These are phyloP conservation scores for Microcera coccophila DNA, from an alignment of 2,329 filamentous ascomycete species.

Conservation along the genomic window DNA sequence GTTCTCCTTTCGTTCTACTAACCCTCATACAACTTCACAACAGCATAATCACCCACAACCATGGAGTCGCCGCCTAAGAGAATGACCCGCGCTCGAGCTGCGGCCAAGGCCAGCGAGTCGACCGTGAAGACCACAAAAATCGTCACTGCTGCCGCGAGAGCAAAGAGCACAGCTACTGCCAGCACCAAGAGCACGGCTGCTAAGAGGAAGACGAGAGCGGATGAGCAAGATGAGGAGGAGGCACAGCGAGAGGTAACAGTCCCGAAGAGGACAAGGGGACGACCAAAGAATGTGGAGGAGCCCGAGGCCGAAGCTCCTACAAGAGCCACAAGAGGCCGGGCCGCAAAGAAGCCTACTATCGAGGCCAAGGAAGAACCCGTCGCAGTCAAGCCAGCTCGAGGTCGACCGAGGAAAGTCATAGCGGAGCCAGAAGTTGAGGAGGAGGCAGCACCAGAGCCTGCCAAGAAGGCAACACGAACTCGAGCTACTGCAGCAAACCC, in stretches of 20 bases:
- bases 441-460: conserved; percentile 26
- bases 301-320: conserved; percentile 20
- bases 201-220: conserved; percentile 50
- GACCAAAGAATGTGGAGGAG: conserved; percentile 40
- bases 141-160: conserved; percentile 47
- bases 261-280: conserved; percentile 40
- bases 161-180: conserved; percentile 38
- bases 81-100: conserved; percentile 50
- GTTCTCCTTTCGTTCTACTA: conserved; percentile 22
- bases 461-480: conserved; percentile 31
- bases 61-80: conserved; percentile 61
- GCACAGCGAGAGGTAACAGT: conserved; percentile 28
- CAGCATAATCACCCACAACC: conserved; percentile 21
- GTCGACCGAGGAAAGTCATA: conserved; percentile 41
- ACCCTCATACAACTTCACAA: conserved; percentile 14
- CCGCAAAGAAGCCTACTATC: conserved; percentile 21
- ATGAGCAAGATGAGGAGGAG: conserved; percentile 48
- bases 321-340: conserved; percentile 30
- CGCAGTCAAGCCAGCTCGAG: conserved; percentile 38
- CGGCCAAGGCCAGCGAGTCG: conserved; percentile 39
- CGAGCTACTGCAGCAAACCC: conserved; percentile 36
- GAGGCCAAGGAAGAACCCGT: conserved; percentile 20
- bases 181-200: conserved; percentile 34
- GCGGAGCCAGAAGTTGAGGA: conserved; percentile 20
- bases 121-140: conserved; percentile 41